Evolutionary conservation across 2,329 filamentous ascomycete species (phyloP).

Genomic region (Hirsutella minnesotensis): DNA sequence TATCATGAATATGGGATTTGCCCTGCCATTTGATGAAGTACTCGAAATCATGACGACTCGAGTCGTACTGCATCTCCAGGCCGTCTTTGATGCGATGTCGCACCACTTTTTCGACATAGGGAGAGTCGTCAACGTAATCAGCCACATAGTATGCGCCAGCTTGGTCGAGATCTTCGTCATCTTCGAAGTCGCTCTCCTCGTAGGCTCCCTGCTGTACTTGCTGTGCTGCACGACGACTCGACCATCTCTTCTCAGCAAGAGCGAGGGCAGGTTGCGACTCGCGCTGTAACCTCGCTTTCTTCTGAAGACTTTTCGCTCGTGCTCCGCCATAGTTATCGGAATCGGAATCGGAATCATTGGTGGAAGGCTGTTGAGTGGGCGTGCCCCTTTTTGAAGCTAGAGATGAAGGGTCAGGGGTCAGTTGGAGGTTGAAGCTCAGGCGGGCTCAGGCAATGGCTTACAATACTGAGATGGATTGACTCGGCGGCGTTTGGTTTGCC

Average conservation of each 20-base stretch:
- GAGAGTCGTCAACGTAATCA: constrained; percentile 63
- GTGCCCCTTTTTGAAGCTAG: constrained; percentile 50
- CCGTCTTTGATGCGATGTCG: constrained; percentile 72
- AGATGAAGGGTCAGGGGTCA: too few relatives aligned
- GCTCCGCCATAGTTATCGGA: constrained; percentile 73
- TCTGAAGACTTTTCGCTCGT: constrained; percentile 54
- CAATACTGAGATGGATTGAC: constrained; percentile 51
- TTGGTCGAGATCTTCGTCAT: constrained; percentile 46
- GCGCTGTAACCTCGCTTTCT: constrained; percentile 66
- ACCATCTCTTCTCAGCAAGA: constrained; percentile 79
- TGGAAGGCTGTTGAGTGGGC: constrained; percentile 39
- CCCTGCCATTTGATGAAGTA: constrained; percentile 95
- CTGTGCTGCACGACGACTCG: constrained; percentile 72
- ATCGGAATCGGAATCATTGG: constrained; percentile 53
- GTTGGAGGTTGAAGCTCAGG: too few relatives aligned
- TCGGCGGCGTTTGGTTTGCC: constrained; percentile 58
- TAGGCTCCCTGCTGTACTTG: constrained; percentile 53
- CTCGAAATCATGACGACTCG: constrained; percentile 66
- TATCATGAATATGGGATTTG: constrained; percentile 88
- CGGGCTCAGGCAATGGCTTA: constrained; percentile 32
- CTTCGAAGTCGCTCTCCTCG: constrained; percentile 54
- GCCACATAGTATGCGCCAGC: constrained; percentile 55
- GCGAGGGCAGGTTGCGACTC: constrained; percentile 55
- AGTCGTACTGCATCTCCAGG: constrained; percentile 43
- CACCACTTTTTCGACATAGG: constrained; percentile 83